Percentiles rank a stretch among this genome's conserved stretches.
phyloP scores from a whole-genome alignment of 495 filamentous ascomycete genomes.

The Aspergillus steynii region DNA sequence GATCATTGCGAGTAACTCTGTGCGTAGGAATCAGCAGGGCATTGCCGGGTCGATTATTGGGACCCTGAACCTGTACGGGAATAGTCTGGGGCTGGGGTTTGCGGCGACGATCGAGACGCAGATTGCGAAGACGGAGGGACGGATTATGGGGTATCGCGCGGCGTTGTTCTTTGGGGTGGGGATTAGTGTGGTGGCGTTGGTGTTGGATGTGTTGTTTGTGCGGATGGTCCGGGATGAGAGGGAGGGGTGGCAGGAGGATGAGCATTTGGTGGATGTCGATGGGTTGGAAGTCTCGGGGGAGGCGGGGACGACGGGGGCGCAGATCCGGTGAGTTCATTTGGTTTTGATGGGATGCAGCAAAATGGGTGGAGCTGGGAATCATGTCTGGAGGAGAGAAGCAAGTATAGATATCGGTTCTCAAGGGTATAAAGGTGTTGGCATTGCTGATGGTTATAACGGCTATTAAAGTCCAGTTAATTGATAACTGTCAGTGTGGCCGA shows the following conservation, averaged over 20 bases:
- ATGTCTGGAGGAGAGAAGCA: too few species aligned
- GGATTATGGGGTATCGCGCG: conserved; percentile 37
- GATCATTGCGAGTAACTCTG: conserved; percentile 56
- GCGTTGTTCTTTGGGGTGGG: conserved; percentile 47
- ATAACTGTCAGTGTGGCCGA: neutral
- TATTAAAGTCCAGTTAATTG: too few species aligned
- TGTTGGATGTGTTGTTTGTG: conserved; percentile 42
- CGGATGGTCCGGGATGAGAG: conserved; percentile 41
- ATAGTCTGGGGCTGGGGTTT: conserved; percentile 50
- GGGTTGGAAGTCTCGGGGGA: neutral
- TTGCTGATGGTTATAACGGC: too few species aligned
- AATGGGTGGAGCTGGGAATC: too few species aligned
- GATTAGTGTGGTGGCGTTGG: conserved; percentile 38
- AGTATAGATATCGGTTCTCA: too few species aligned
- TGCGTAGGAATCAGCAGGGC: conserved; percentile 49
- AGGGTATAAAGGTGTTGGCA: too few species aligned
- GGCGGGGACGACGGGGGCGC: neutral
- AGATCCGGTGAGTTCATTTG: neutral
- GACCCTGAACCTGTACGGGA: conserved; percentile 49
- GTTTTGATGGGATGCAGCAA: too few species aligned
- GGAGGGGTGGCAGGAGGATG: conserved; percentile 43
- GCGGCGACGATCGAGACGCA: conserved; percentile 50
- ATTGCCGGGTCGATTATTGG: conserved; percentile 51
- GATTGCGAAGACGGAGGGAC: conserved; percentile 20
- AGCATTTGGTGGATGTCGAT: conserved; percentile 27